Evolutionary conservation across 352 stramenopile genomes (phyloP), one percentile per base, ranked within the genome.

Genomic region (Globisporangium iwayamae): DNA sequence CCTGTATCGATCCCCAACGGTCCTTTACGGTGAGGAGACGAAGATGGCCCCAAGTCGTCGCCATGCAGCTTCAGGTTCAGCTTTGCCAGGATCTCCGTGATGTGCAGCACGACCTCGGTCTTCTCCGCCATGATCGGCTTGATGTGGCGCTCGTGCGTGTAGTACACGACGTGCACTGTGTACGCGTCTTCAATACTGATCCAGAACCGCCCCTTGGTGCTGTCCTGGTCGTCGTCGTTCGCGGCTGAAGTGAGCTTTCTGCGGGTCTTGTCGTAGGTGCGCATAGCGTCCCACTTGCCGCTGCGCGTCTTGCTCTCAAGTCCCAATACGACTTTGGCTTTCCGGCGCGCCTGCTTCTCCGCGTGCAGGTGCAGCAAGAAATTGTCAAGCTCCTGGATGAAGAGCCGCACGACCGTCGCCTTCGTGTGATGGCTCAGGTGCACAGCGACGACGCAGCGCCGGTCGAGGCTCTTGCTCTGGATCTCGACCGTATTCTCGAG

Each of bases 381-480:
- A 30, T 67, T 78, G 52, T 95, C 86, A 32, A 91, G 62, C 41
- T 89, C 79, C 48, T 93, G 86, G 39, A 95, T 88, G 41, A 95
- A 87, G 16, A 82, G 43, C 2, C 86, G 79, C n/a, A 90, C 68
- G 38, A 64, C 34, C 3, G 72, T 70, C 0, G 84, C 66, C 3
- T 71, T 76, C 2, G 84, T 93, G 9, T 63, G 51, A 51, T 90
- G 81, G 25, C 78, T 81, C 18, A 93, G 46, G 63, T 91, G 84
- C 6, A 95, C 61, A 0, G 66, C 63, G 46, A 93, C 68, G 18
- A 80, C 70, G 48, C 75, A 79, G 39, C 74, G 83, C 47, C 73
- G 71, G 30, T 93, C 79, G 22, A 90, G 48, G 34, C 63, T 76
- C 62, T 92, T 91, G 48, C 70, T 82, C 25, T 86, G 83, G 65